Evolutionary conservation across 495 filamentous ascomycete species (phyloP).

Genomic region (Oidiodendron maius): DNA sequence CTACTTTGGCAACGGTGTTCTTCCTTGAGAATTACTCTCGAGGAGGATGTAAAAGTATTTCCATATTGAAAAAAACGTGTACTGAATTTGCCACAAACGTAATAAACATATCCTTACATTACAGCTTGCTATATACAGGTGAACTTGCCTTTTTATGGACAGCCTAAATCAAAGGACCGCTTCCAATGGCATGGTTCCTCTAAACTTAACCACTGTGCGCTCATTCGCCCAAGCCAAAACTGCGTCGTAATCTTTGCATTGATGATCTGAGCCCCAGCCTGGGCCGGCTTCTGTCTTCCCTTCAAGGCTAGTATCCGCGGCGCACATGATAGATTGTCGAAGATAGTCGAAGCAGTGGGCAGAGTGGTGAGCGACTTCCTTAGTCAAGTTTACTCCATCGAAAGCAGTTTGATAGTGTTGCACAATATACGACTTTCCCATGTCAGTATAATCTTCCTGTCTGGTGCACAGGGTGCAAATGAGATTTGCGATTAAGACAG

Average conservation of each 20-base stretch:
- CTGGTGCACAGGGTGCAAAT: not conserved
- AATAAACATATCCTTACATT: too few relatives aligned
- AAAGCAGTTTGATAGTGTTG: slow-evolving; percentile 35
- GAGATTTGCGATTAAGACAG: not conserved
- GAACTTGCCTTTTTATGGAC: too few relatives aligned
- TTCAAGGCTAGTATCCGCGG: slow-evolving; percentile 40
- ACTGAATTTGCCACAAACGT: too few relatives aligned
- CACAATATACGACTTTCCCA: slow-evolving; percentile 31
- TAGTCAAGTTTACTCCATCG: slow-evolving; percentile 28
- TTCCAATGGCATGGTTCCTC: slow-evolving; percentile 24
- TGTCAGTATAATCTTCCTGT: not conserved
- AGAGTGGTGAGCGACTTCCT: slow-evolving; percentile 37
- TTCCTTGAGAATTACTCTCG: too few relatives aligned
- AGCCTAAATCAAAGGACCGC: slow-evolving; percentile 19
- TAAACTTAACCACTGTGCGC: slow-evolving; percentile 25
- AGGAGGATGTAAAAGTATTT: too few relatives aligned
- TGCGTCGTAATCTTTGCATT: slow-evolving; percentile 34
- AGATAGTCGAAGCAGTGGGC: slow-evolving; percentile 46
- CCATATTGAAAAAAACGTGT: too few relatives aligned
- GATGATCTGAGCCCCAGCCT: slow-evolving; percentile 36
- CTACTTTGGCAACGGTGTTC: too few relatives aligned
- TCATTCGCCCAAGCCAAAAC: slow-evolving; percentile 35
- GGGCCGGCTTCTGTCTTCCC: slow-evolving; percentile 35
- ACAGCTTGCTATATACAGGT: too few relatives aligned
- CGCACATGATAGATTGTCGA: slow-evolving; percentile 40